These are phyloP conservation scores for Spathaspora arborariae DNA, from an alignment of 805 yeast species.

Conservation along the genomic window DNA sequence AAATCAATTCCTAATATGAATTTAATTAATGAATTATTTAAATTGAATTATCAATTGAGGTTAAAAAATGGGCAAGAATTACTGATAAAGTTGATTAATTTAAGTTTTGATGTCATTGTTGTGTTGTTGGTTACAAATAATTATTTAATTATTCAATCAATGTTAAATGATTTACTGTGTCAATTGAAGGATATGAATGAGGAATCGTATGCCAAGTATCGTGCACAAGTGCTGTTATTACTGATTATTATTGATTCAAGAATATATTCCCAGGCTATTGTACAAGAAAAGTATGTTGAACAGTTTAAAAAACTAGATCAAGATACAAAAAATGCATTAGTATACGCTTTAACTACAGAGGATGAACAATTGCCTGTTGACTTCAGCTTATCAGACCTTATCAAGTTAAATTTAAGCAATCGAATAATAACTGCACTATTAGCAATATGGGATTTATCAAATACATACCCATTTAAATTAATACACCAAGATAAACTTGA, in stretches of 20 bases:
- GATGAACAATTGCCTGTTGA: neutral
- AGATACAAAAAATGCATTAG: neutral
- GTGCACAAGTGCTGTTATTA: conserved; percentile 20
- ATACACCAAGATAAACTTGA: neutral
- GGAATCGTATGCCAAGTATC: conserved; percentile 8
- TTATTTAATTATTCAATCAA: conserved; percentile 23
- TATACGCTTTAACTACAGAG: neutral
- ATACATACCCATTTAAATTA: conserved; percentile 12
- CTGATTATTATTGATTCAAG: conserved; percentile 12
- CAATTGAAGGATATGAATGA: conserved; percentile 11
- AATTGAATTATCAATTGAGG: conserved; percentile 36
- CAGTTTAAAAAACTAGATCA: neutral
- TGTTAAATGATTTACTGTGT: conserved; percentile 19
- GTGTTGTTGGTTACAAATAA: conserved; percentile 28
- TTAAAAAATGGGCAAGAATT: conserved; percentile 14
- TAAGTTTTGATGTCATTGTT: conserved; percentile 31
- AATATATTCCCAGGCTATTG: neutral
- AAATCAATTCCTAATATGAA: conserved; percentile 40
- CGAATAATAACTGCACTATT: conserved; percentile 31
- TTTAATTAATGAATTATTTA: conserved; percentile 42
- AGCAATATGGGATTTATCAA: conserved; percentile 35
- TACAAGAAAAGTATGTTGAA: neutral
- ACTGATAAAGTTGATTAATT: conserved; percentile 19
- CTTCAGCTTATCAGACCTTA: neutral
- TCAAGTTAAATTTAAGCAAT: conserved; percentile 17